Base-by-base conservation (phyloP, 768 basidiomycete species). In the Pleurotus eryngii region DNA sequence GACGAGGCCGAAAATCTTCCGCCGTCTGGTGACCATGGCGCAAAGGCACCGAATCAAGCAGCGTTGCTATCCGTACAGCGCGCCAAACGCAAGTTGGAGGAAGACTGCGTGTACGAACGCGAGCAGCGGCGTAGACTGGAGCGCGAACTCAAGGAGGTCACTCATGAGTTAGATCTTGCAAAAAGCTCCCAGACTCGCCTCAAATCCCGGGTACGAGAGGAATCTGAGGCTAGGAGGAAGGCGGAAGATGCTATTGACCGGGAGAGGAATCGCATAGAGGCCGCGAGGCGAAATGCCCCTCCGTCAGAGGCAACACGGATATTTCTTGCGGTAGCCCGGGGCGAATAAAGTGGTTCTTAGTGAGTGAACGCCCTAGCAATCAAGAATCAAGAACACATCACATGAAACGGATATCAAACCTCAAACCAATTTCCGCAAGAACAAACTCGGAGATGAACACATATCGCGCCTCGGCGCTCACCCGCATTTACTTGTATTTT, bases 221-320 rank as follows among this genome's bases (percentile, higher is more conserved):
- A 68, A 78, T 81, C 64, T 80, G 84, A 69, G 83, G 80, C 49
- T 81, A 88, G 66, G 84, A 86, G 70, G 84, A 83, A 67, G 76
- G 81, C 30, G 43, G 59, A 60, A 17, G 17, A 27, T 7, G 64
- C 83, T 81, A 80, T 54, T 82, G 79, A 62, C 78, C 42, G 42
- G 27, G 69, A 69, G 63, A 61, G 58, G 49, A 57, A 46, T 24
- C 61, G 30, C 30, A 11, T 11, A 8, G 30, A 35, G 30, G 30
- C 30, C 8, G 11, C 8, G 30, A 35, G 30, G 30, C 30, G 30
- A 35, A 35, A 35, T 35, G 8, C 11, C 30, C 11, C 2, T 35
- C 30, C 30, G 0, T 35, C 30, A 35, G 30, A 35, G 30, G 30
- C 30, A 35, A 35, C 61, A 24, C 57, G 61, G 15, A 54, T 59